A percentile compares a stretch with the other conserved stretches of the same genome.
These are phyloP conservation scores for Bjerkandera adusta DNA, from an alignment of 1,284 basidiomycete genomes.

Conservation along the genomic window DNA sequence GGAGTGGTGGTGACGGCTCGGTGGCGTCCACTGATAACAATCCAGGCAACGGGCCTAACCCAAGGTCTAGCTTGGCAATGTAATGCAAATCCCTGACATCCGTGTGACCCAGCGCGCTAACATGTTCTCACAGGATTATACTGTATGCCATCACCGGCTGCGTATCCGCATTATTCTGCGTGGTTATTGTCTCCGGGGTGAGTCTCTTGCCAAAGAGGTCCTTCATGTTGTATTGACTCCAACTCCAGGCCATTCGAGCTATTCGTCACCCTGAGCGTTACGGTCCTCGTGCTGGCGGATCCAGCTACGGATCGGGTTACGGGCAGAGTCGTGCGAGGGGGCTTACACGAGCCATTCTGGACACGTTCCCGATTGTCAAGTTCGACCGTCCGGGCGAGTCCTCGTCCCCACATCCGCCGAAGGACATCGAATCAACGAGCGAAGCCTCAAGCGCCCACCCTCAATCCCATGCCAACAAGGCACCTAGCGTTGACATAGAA, in stretches of 20 bases:
- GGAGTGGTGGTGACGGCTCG: constrained; percentile 17
- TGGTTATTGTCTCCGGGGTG: constrained; percentile 81
- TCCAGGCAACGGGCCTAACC: constrained; percentile 5
- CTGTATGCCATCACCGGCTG: constrained; percentile 86
- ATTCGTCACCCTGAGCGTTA: constrained; percentile 90
- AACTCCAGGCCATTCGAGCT: constrained; percentile 68
- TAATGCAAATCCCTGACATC: constrained; percentile 28
- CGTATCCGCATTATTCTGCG: constrained; percentile 77
- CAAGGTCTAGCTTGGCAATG: constrained; percentile 75
- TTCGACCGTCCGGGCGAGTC: constrained; percentile 46
- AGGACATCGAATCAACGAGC: constrained; percentile 33
- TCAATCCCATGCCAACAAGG: constrained; percentile 2
- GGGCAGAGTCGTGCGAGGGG: constrained; percentile 75
- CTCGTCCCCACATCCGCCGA: constrained; percentile 15
- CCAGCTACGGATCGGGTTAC: constrained; percentile 38
- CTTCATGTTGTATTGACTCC: constrained; percentile 10
- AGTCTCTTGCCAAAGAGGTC: constrained; percentile 24
- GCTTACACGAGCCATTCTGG: constrained; percentile 85
- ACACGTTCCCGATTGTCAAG: constrained; percentile 92
- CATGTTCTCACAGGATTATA: constrained; percentile 60
- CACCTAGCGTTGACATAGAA: constrained; percentile 13
- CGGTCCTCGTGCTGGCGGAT: constrained; percentile 61
- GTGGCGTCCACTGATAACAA: not conserved
- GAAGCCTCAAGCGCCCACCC: not conserved
- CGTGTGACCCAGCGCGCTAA: not conserved